Evolutionary conservation across 768 basidiomycete species (phyloP), one percentile per base, ranked within the genome.

Genomic region (Calocybe indica): DNA sequence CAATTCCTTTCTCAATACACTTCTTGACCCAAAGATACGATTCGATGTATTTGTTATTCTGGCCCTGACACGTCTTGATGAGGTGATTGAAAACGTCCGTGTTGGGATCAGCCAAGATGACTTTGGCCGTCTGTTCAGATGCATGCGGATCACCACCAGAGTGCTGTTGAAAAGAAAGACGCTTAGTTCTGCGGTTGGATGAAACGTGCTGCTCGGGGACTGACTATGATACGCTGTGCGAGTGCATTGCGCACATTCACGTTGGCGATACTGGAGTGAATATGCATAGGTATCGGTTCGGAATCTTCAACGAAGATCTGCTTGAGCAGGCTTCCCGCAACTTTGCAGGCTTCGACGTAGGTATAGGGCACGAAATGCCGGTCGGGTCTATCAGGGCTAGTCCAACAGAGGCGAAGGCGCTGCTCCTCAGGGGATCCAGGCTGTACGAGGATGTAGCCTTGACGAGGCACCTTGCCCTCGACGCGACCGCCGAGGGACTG

Each of bases 11-110:
- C 55, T 88, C 86, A 43, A 89, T 79, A 50, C 88, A 90, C 57
- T 84, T 85, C 66, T 88, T 88, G 43, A 91, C 83, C 88, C 88
- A 91, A 13, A 86, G 65, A 58, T 85, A 84, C 7, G 85, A 85
- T 54, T 91, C 88, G 40, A 91, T 80, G 52, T 83, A 84, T 62
- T 88, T 90, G 41, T 82, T 75, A 2, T 82, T 71, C 33, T 80
- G 72, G 39, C 78, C 77, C 62, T 89, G 84, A 58, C 83, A 85
- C 0, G 72, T 76, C 57, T 83, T 86, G 45, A 88, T 78, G 8
- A 91, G 76, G 54, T 83, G 80, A 12, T 79, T 73, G 55, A 89
- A 91, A 3, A 84, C 75, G 14, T 87, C 85, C 1, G 86, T 88
- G 52, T 83, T 82, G 1, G 85, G 85, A 60, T 90, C 88, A 2